Evolutionary conservation across 805 yeast genomes (phyloP), one percentile per base, ranked within the genome.

Genomic region (Wickerhamiella lipophila): DNA sequence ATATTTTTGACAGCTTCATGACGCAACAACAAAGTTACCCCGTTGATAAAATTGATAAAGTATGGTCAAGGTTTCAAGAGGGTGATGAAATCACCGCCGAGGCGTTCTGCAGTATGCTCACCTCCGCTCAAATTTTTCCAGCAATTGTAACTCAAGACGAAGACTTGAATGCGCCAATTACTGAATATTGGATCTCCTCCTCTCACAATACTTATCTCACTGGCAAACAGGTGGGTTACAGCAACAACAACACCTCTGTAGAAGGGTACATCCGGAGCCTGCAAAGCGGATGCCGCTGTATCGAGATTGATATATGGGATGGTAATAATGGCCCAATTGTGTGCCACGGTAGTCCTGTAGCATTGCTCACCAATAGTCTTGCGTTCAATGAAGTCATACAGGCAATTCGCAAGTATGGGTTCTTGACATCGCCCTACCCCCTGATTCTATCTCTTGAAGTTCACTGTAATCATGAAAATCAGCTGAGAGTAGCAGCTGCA

Each of bases 251-350:
- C n/a, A 32, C 30, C 26, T 85, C 96, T 0, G 78, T 86, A 1
- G 96, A 89, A 59, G 94, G 94, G 0, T 92, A 92, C 56, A 78
- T 86, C 15, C 75, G 82, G 46, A 92, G 85, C 0, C 67, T 92
- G 44, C 96, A 87, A 61, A 75, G 87, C 49, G 97, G 98, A 1
- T 92, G 97, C 58, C 71, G 96, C 41, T 88, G 96, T 53, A 71
- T 92, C n/a, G 99, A 92, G 60, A 78, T 92, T 36, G 99, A 92
- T 63, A 71, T 92, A 18, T 92, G 98, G 98, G 95, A 89, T 66
- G 83, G 81, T 19, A 78, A 75, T 29, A 64, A 66, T 11, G 88
- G 81, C 0, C 98, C 98, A 0, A 75, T 84, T 0, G 96, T 92
- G 0, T 81, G 83, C 25, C 99, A 92, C 64, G 98, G 98, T 0